These are phyloP conservation scores for Sugiyamaella qingdaonensis DNA, from an alignment of 805 yeast genomes.

Conservation along the genomic window DNA sequence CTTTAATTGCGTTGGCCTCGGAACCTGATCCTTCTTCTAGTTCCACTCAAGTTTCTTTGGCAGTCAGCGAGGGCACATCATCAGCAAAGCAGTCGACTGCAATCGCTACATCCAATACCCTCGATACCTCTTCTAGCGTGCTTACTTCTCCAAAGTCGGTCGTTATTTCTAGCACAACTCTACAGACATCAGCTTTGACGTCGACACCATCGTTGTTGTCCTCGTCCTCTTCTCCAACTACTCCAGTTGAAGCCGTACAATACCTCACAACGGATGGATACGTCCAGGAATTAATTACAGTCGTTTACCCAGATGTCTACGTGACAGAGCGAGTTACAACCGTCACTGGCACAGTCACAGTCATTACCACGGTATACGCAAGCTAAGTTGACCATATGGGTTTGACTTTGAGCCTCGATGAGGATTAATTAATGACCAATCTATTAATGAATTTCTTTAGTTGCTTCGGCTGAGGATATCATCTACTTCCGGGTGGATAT, in stretches of 20 bases:
- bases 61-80: constrained; percentile 1
- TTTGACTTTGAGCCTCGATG: neutral
- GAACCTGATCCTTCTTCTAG: neutral
- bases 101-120: constrained; percentile 1
- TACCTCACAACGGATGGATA: constrained; percentile 3
- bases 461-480: too few species aligned
- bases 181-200: neutral
- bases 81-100: neutral
- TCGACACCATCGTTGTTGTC: neutral
- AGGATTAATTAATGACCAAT: too few species aligned
- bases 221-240: neutral
- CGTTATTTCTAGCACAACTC: neutral
- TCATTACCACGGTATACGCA: neutral
- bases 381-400: neutral
- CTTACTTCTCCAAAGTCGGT: neutral
- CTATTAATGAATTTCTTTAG: too few species aligned
- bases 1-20: neutral
- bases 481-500: neutral
- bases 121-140: neutral
- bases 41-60: neutral
- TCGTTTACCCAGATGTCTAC: constrained; percentile 1
- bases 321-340: constrained; percentile 3
- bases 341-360: constrained; percentile 4
- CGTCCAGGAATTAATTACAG: constrained; percentile 1
- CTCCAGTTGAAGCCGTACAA: neutral